Conservation (phyloP, 495 filamentous ascomycete species). For the Penicillium turbatum region DNA sequence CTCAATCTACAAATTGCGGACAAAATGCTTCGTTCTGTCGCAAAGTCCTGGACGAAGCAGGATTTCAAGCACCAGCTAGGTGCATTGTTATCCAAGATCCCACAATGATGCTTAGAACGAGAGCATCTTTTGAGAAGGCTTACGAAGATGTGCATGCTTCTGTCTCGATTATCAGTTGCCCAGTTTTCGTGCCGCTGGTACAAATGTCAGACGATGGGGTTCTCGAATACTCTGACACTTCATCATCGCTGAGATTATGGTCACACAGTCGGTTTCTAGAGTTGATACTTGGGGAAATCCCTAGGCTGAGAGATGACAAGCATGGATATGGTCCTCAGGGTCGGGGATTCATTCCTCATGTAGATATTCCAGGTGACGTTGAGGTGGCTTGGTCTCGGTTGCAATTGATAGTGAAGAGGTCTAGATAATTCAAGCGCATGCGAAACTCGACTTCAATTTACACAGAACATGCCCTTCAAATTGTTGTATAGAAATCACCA, state of each 20-base stretch:
- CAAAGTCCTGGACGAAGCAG: constrained; percentile 24
- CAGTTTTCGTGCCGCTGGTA: constrained; percentile 28
- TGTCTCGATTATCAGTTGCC: constrained; percentile 29
- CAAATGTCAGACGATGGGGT: background rate
- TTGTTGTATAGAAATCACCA: no score
- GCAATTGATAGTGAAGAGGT: background rate
- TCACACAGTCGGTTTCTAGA: constrained; percentile 23
- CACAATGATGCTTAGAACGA: constrained; percentile 34
- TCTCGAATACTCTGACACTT: constrained; percentile 12
- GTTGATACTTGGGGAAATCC: constrained; percentile 32
- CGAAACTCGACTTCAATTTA: background rate
- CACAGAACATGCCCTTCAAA: no score
- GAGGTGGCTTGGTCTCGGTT: constrained; percentile 26
- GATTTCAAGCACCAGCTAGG: constrained; percentile 9
- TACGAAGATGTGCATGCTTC: constrained; percentile 14
- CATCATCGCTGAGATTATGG: constrained; percentile 18
- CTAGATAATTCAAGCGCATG: background rate
- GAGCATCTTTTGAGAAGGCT: constrained; percentile 30
- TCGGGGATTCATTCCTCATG: constrained; percentile 34
- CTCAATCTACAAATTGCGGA: constrained; percentile 37
- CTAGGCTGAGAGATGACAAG: constrained; percentile 33
- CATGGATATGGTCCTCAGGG: constrained; percentile 35
- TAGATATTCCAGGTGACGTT: constrained; percentile 28
- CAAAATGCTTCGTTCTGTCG: constrained; percentile 28
- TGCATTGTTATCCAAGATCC: constrained; percentile 36